Percentiles rank a stretch among this genome's conserved stretches.
phyloP scores from a whole-genome alignment of 176 grass and related monocot genomes.

The Aegilops longissima region DNA sequence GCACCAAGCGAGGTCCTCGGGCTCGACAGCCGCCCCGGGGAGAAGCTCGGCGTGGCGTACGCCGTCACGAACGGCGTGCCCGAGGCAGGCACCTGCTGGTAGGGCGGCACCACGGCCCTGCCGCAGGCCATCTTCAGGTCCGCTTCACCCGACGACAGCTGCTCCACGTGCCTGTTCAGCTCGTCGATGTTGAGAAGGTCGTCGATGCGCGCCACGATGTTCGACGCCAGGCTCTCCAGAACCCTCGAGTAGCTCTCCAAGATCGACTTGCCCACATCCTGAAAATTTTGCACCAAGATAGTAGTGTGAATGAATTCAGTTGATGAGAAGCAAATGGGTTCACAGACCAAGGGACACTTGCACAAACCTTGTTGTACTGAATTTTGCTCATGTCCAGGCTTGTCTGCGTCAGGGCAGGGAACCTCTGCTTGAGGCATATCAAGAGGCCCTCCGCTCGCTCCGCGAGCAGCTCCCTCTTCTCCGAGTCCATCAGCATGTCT shows the following conservation, averaged over 20 bases:
- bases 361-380: conserved; percentile 75
- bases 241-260: conserved; percentile 97
- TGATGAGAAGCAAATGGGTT: neutral
- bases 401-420: conserved; percentile 89
- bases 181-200: conserved; percentile 83
- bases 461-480: conserved; percentile 75
- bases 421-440: conserved; percentile 94
- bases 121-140: conserved; percentile 47
- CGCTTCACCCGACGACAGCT: conserved; percentile 30
- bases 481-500: conserved; percentile 73
- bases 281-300: conserved; percentile 7
- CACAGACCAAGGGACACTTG: neutral
- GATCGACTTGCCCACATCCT: conserved; percentile 93
- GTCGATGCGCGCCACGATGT: conserved; percentile 78
- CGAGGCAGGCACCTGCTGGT: conserved; percentile 69
- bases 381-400: conserved; percentile 94
- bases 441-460: conserved; percentile 76
- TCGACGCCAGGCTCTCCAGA: conserved; percentile 86
- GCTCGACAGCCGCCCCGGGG: conserved; percentile 53
- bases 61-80: conserved; percentile 72
- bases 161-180: conserved; percentile 62
- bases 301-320: neutral
- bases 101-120: conserved; percentile 46
- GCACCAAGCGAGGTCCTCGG: conserved; percentile 40
- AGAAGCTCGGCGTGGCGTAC: conserved; percentile 74